Evolutionary conservation across 805 yeast species (phyloP), one percentile per base, ranked within the genome.

Genomic region (Candida sphagnicola): DNA sequence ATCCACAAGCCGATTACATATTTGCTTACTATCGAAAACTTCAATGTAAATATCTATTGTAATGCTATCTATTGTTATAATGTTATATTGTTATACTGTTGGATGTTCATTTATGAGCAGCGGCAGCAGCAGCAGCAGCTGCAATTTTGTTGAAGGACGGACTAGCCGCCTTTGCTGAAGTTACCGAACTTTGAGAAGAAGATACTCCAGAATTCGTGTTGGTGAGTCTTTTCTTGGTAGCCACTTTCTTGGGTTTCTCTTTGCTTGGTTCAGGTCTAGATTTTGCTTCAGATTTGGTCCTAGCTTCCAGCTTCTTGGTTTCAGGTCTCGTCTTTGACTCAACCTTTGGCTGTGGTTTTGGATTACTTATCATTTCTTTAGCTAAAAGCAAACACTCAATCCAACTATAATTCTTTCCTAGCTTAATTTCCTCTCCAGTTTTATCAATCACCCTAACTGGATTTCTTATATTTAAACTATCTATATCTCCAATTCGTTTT

Each of bases 371-470:
- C 50, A 80, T 50, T 35, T 80, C 78, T 47, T 82, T 80, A 2
- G 88, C 85, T 46, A 75, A 74, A 46, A 84, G 62, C 41, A 84
- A 67, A 36, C 88, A 75, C 34, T 81, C 84, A 11, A 84, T 80
- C 91, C 91, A 84, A 3, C 77, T 73, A 32, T 75, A 70, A 4
- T 65, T 57, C 8, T 54, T 54, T 18, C 82, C 82, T 11, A 77
- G 59, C 28, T 61, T 65, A 31, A 74, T 64, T 16, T 54, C 61
- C n/a, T 57, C 49, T 3, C 61, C 57, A 12, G 44, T 28, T 34
- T 56, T 57, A 38, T 61, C 68, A 4, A 58, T 53, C 2, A 60
- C 67, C 24, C 47, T 51, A 11, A 61, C 57, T 5, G 53, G 38
- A 1, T 54, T 55, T 15, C 46, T 40, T 19, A 55, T 44, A 3